Evolutionary conservation across 1,139 yeast genomes (phyloP), one percentile per base, ranked within the genome.

Genomic region (Blastobotrys serpentis): DNA sequence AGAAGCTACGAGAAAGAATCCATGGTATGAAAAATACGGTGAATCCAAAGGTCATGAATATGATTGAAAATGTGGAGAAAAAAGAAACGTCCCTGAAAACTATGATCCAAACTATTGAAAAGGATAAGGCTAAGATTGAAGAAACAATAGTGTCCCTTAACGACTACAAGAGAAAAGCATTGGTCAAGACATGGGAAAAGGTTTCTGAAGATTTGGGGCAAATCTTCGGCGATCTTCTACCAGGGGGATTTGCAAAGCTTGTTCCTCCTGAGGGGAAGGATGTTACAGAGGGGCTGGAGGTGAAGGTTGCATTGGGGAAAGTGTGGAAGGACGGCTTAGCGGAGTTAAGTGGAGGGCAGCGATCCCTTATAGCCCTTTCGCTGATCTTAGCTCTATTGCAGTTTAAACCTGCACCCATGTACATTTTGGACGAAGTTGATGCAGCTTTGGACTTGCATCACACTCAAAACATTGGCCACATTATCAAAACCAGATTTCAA

Each of bases 391-490:
- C 98, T 0, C 72, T 92, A 52, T 73, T 92, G 49, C 96, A 90
- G 66, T 90, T 87, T 73, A 88, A 89, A 65, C 98, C 98, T 1
- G 98, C 98, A 0, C 98, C 98, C 8, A 87, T 92, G 96, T 92
- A 92, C 65, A 90, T 92, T 59, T 73, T 92, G 51, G 98, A 92
- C 69, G 98, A 92, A 69, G 97, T 92, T 33, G 98, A 92, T 69
- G 98, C 99, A 1, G 99, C 99, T 1, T 76, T 94, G 56, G 99
- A 94, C 73, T 77, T 90, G 55, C 87, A 95, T 48, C 99, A 94
- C 66, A 94, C 99, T 1, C 98, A 94, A 67, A 92, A 92, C 62
- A 92, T 94, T 61, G 99, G 99, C 3, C 96, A 89, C 63, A 74
- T 94, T 63, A 92, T 94, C 67, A 92, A 90, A 69, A 90, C 97